Conservation (phyloP, 495 filamentous ascomycete genomes). For the Friedmanniomyces simplex region DNA sequence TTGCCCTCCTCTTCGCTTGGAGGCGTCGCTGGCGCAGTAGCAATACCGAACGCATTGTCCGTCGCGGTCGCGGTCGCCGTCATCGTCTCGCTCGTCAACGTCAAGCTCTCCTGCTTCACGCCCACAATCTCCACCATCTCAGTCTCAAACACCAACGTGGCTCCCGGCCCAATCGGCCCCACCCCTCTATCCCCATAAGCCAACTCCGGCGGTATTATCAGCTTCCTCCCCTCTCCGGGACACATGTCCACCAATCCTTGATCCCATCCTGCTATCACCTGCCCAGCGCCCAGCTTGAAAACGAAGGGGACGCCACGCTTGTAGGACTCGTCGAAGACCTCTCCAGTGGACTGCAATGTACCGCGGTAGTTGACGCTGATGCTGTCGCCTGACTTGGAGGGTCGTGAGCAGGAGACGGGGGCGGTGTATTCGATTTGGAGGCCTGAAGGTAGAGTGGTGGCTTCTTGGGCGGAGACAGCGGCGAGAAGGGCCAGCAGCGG, state of each 20-base stretch:
- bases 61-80: constrained; percentile 3
- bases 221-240: constrained; percentile 83
- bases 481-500: constrained; percentile 11
- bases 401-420: constrained; percentile 60
- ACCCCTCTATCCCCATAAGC: constrained; percentile 70
- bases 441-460: constrained; percentile 28
- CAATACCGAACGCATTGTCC: constrained; percentile 7
- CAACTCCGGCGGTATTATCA: constrained; percentile 80
- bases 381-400: constrained; percentile 63
- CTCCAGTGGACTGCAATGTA: constrained; percentile 49
- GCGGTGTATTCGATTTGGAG: constrained; percentile 68
- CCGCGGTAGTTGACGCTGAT: constrained; percentile 83
- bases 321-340: constrained; percentile 56
- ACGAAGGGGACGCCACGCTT: constrained; percentile 61
- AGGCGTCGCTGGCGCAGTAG: constrained; percentile 10
- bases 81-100: background rate
- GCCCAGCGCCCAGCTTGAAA: constrained; percentile 68
- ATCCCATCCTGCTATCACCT: constrained; percentile 92
- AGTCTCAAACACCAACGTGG: constrained; percentile 88
- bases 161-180: constrained; percentile 60
- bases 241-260: constrained; percentile 90
- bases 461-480: background rate
- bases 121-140: constrained; percentile 82
- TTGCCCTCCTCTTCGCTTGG: constrained; percentile 4
- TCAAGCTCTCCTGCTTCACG: constrained; percentile 39